Conservation (phyloP, 2,329 filamentous ascomycete species). For the Penicillium sp. region DNA sequence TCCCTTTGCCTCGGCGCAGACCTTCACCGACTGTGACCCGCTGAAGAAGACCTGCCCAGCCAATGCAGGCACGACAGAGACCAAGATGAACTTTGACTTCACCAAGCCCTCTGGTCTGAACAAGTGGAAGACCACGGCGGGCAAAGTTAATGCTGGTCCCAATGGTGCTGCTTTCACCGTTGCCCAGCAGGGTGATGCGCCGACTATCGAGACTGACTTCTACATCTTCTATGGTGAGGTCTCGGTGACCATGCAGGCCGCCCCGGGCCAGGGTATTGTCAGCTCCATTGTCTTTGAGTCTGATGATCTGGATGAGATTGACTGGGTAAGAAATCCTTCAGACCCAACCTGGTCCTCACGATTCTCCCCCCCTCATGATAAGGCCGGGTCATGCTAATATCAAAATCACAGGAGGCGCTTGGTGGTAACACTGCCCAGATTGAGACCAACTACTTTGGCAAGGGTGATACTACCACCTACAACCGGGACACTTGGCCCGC, state of each 20-base stretch:
- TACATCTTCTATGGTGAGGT: slow-evolving; percentile 98
- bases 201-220: slow-evolving; percentile 80
- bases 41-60: slow-evolving; percentile 52
- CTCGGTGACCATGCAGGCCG: slow-evolving; percentile 76
- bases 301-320: slow-evolving; percentile 92
- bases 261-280: slow-evolving; percentile 83
- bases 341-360: too few relatives aligned
- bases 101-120: slow-evolving; percentile 51
- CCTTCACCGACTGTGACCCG: slow-evolving; percentile 71
- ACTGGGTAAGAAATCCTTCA: slow-evolving; percentile 67
- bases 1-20: slow-evolving; percentile 55
- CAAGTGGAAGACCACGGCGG: slow-evolving; percentile 61
- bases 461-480: slow-evolving; percentile 72
- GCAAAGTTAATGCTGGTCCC: slow-evolving; percentile 56
- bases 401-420: slow-evolving; percentile 39
- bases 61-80: slow-evolving; percentile 60
- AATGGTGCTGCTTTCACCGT: slow-evolving; percentile 81
- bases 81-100: slow-evolving; percentile 31
- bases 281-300: slow-evolving; percentile 87
- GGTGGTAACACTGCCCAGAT: slow-evolving; percentile 32
- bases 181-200: slow-evolving; percentile 68
- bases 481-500: slow-evolving; percentile 77
- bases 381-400: neutral
- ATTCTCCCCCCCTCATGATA: too few relatives aligned
- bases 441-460: slow-evolving; percentile 95